Base-by-base conservation (phyloP, 306 rosid genomes). In the Fagus crenata region DNA sequence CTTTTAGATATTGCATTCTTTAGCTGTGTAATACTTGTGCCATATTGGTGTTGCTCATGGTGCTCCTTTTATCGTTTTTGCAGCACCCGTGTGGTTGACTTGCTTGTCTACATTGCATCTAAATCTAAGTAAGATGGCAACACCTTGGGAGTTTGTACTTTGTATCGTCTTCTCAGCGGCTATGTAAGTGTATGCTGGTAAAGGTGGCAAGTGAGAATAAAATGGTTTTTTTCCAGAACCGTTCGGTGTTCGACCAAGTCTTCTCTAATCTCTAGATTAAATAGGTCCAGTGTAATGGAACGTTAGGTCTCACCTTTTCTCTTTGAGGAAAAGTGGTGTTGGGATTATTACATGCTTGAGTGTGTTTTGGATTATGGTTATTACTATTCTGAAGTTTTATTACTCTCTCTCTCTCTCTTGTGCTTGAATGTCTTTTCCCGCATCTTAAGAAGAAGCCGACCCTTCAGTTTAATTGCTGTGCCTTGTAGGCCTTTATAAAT, bases 81-180 rank as follows among this genome's bases (percentile, higher is more conserved):
- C 92, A 92, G 94, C 82, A 4, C 91, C 2, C 95, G 97, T 37
- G 95, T 90, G 53, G 75, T 92, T 32, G 96, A 92, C 71, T 71
- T 92, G 87, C 46, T 92, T 49, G 73, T 1, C 31, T 88, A 88
- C 39, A 31, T 92, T 7, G 86, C 91, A 2, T 49, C 53, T 2
- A 74, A 73, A 42, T 6, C 75, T 78, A 7, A 51, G 32, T 83
- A 63, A 84, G 71, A 32, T 22, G 54, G 53, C 49, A 3, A 41
- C 14, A 64, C 58, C 67, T 11, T 40, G 46, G 37, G 53, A 46
- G 22, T 18, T 69, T 59, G 15, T 53, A 51, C 5, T 12, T 17
- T 43, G 13, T 59, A 71, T 46, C 60, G 51, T 41, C 7, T 42
- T 2, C 4, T 42, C 60, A 73, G 78, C 80, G 70, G 78, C 60